These are phyloP conservation scores for Metarhizium robertsii DNA, from an alignment of 2,329 filamentous ascomycete species.

Conservation along the genomic window DNA sequence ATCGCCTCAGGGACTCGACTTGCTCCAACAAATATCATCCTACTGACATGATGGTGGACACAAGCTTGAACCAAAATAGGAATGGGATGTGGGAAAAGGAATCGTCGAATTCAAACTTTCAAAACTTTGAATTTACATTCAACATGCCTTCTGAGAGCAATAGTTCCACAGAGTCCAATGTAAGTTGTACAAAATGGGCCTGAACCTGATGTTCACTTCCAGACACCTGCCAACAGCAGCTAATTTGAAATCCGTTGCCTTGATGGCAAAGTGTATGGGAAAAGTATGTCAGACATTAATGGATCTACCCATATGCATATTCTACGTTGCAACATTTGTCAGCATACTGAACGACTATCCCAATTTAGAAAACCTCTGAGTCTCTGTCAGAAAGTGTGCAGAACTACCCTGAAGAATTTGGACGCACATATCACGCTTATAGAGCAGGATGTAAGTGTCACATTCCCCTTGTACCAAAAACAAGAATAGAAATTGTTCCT, in stretches of 20 bases:
- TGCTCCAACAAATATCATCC: background rate
- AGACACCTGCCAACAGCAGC: background rate
- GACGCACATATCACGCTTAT: constrained; percentile 38
- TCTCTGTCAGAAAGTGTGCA: constrained; percentile 33
- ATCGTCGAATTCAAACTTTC: background rate
- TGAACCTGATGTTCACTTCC: background rate
- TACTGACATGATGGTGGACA: background rate
- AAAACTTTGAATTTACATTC: constrained; percentile 25
- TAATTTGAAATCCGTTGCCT: background rate
- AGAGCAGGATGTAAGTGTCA: constrained; percentile 34
- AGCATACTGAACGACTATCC: background rate
- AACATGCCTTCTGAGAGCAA: constrained; percentile 16
- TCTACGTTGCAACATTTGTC: background rate
- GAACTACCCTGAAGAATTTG: constrained; percentile 32
- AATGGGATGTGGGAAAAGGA: background rate
- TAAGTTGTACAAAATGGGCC: constrained; percentile 5
- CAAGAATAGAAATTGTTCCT: background rate
- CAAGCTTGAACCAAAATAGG: background rate
- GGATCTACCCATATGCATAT: background rate
- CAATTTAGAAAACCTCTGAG: constrained; percentile 17
- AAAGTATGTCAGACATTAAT: background rate
- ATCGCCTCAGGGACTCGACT: background rate
- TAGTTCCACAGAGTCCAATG: constrained; percentile 24
- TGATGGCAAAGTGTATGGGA: background rate
- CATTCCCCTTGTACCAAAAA: background rate